Conservation (phyloP, 2,329 filamentous ascomycete species). For the Fusarium zealandicum region DNA sequence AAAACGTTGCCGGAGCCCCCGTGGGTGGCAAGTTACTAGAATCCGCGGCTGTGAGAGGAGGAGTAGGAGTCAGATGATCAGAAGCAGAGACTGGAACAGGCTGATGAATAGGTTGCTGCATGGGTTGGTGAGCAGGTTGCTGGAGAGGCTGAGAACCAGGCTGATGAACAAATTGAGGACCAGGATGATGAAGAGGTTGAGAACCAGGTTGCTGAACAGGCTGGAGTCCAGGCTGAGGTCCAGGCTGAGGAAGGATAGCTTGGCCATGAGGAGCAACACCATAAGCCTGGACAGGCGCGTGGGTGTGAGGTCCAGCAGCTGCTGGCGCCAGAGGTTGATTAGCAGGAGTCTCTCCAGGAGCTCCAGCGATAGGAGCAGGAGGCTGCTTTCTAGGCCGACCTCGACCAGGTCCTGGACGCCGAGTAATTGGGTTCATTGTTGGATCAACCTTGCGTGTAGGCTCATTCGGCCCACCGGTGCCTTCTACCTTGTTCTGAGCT, state of each 20-base stretch:
- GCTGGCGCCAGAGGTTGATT: slow-evolving; percentile 16
- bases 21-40: neutral
- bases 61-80: neutral
- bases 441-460: slow-evolving; percentile 56
- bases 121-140: no score
- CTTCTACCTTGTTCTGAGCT: slow-evolving; percentile 61
- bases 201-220: no score
- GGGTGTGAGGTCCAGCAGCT: slow-evolving; percentile 10
- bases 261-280: slow-evolving; percentile 3
- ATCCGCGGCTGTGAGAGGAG: neutral
- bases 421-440: slow-evolving; percentile 64
- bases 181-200: no score
- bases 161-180: no score
- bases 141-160: no score
- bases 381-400: slow-evolving; percentile 60
- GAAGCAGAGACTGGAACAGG: slow-evolving; percentile 7
- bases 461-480: slow-evolving; percentile 46
- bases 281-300: neutral
- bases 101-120: no score
- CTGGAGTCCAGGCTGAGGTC: no score
- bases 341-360: slow-evolving; percentile 12
- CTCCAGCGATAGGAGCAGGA: slow-evolving; percentile 24
- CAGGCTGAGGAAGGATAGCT: slow-evolving; percentile 8
- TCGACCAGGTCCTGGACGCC: slow-evolving; percentile 64
- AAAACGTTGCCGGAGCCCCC: slow-evolving; percentile 22